Evolutionary conservation across 345 rosid species (phyloP).

Genomic region (Odontarrhena argentea): DNA sequence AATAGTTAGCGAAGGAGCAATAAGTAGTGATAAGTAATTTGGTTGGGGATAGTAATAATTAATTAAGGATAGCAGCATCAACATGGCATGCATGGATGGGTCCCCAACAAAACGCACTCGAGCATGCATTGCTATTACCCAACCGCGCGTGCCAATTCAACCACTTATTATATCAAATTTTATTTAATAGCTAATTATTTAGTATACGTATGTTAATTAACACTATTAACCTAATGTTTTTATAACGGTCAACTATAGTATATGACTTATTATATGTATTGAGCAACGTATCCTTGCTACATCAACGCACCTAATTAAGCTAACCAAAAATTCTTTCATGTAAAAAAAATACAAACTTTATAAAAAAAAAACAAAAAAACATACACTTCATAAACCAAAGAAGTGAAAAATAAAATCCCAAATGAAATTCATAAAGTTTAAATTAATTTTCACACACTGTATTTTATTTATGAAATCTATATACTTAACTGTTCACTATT

Average conservation of each 20-base stretch:
- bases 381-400: too few species aligned
- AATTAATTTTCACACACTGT: too few species aligned
- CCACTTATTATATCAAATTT: background rate
- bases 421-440: too few species aligned
- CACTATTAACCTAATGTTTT: background rate
- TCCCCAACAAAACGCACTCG: slow-evolving; percentile 39
- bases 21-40: slow-evolving; percentile 18
- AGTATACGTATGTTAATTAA: background rate
- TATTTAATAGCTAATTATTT: background rate
- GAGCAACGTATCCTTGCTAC: slow-evolving; percentile 2
- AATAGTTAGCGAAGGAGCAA: background rate
- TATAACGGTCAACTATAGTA: background rate
- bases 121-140: slow-evolving; percentile 40
- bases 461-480: too few species aligned
- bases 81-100: slow-evolving; percentile 38
- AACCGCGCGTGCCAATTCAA: slow-evolving; percentile 36
- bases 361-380: too few species aligned
- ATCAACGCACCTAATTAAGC: slow-evolving; percentile 10
- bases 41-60: slow-evolving; percentile 13
- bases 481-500: too few species aligned
- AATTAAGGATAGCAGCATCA: slow-evolving; percentile 28
- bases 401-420: too few species aligned
- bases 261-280: background rate
- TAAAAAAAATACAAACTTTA: too few species aligned
- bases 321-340: background rate